Conservation (phyloP, 2,329 filamentous ascomycete genomes). For the Macrophomina pseudophaseolina region DNA sequence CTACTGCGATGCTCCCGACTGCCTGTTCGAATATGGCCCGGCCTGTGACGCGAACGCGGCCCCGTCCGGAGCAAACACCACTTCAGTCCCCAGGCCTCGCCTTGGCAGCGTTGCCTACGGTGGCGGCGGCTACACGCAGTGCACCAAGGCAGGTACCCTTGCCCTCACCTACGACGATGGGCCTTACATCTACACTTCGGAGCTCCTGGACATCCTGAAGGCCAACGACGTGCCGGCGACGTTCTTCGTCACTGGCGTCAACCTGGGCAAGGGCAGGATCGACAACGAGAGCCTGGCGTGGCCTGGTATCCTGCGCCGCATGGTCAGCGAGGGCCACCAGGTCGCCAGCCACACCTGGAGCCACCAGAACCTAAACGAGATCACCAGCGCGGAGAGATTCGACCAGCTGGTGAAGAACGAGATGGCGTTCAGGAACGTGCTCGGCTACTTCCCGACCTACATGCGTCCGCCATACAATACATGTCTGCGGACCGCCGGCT, state of each 20-base stretch:
- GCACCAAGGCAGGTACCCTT: constrained; percentile 61
- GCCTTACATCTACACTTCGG: constrained; percentile 64
- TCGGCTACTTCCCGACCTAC: constrained; percentile 56
- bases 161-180: constrained; percentile 73
- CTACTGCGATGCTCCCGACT: constrained; percentile 67
- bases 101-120: constrained; percentile 64
- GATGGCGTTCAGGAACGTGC: constrained; percentile 53
- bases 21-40: constrained; percentile 38
- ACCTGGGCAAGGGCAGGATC: constrained; percentile 60
- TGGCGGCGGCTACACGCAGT: constrained; percentile 61
- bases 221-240: constrained; percentile 67
- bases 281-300: constrained; percentile 45
- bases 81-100: constrained; percentile 57
- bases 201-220: constrained; percentile 66
- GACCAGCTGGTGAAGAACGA: constrained; percentile 58
- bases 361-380: constrained; percentile 49
- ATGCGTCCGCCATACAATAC: constrained; percentile 57
- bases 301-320: constrained; percentile 50
- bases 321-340: constrained; percentile 58
- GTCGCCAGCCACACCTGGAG: constrained; percentile 56
- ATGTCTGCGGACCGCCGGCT: constrained; percentile 36
- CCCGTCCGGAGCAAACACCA: constrained; percentile 62
- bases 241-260: constrained; percentile 68
- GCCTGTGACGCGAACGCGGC: constrained; percentile 48
- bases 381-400: constrained; percentile 42